Base-by-base conservation (phyloP, 1,284 basidiomycete genomes). In the Cryptococcus jaspeensis region DNA sequence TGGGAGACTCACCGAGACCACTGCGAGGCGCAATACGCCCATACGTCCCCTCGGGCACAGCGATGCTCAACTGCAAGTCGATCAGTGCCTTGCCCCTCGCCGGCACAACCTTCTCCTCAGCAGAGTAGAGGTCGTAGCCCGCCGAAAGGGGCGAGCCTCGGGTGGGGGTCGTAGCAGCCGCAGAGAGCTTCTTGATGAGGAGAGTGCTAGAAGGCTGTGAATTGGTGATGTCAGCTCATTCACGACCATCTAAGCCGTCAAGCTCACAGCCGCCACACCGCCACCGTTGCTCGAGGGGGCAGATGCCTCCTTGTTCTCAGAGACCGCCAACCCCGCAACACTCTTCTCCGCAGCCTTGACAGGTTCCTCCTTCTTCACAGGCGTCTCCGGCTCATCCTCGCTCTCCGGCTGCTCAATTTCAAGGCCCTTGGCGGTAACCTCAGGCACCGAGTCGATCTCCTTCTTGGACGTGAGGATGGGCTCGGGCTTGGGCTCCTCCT, bases 11-110 rank as follows among this genome's bases (percentile, higher is more conserved):
- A 95, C 93, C 94, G 16, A 98, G 84, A 16, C 96, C 96, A 70
- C 88, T 92, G n/a, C 96, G 84, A 7, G 96, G 95, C 1, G 96
- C 96, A 52, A 99, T 88, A 49, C 96, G 90, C 55, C 95, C 95
- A 74, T 99, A 99, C 5, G 92, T 94, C 0, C 93, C 95, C 45
- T 82, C 80, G 0, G 96, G 96, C 1, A 99, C 90, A n/a, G 93
- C 93, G 56, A 99, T 87, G n/a, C 90, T 90, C 57, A 99, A 82
- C 62, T 95, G 92, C 4, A 92, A 94, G 71, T 94, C 88, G 38
- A 99, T 80, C 35, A 98, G 81, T 12, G 90, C 93, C 74, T 97
- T 94, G 53, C 92, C 92, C 51, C 83, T 85, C 2, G 90, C 90
- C 9, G 91, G 90, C 23, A 96, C 84, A 8, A 82, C 75, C 70